Evolutionary conservation across 495 filamentous ascomycete species (phyloP), one percentile per base, ranked within the genome.

Genomic region (Cenococcum geophilum): DNA sequence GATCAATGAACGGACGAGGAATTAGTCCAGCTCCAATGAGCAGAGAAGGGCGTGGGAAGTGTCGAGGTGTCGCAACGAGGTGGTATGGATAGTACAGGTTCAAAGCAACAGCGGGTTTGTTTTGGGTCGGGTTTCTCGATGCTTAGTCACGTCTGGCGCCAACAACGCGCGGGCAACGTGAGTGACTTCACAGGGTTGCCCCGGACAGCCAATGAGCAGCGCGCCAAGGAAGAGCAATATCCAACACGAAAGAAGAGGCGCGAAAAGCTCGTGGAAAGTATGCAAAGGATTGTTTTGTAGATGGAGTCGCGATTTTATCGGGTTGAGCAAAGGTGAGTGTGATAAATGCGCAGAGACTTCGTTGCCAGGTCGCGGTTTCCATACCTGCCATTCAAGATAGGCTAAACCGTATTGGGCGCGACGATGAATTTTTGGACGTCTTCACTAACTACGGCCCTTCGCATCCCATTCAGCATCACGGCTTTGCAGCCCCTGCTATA

Each of bases 1-100:
- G 52, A 47, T 42, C 32, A 58, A 3, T 42, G 58, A 42, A 52
- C 16, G 53, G 64, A 58, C 60, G 60, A 43, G 57, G 40, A 56
- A 50, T 50, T 49, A 36, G 45, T 64, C 57, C 54, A 64, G 61
- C 65, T 63, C 51, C 60, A 55, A 37, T 37, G 57, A 55, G 54
- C 61, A 62, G 61, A 54, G 55, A 34, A 34, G 45, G 61, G 21
- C 37, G 47, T 22, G 49, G 21, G 60, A 40, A 18, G 34, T 18
- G 52, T 48, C 11, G 42, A n/a, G 55, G 56, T 59, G 55, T 23
- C 45, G 59, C 55, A 48, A 43, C 60, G 50, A 58, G 53, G 65
- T 64, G 61, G 20, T 52, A 36, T 25, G 60, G 58, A 58, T 62
- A 61, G 60, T 53, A n/a, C 45, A 58, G 36, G 61, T 52, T 52